Evolutionary conservation across 2,329 filamentous ascomycete species (phyloP).

Genomic region (Thelonectria blattea): DNA sequence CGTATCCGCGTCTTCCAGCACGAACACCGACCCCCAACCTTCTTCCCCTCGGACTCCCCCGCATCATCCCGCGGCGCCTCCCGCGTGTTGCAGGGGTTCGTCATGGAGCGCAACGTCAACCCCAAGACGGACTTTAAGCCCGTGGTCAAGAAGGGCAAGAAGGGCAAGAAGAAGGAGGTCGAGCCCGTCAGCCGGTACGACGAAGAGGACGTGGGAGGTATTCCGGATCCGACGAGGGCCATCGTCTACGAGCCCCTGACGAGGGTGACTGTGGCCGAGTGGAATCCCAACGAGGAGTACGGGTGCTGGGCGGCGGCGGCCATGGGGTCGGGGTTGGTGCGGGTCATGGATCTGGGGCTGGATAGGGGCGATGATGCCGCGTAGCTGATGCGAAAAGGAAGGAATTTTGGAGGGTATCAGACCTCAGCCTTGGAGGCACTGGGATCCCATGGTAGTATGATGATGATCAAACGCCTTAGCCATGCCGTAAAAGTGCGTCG

Average conservation of each 20-base stretch:
- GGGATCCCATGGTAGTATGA: constrained; percentile 65
- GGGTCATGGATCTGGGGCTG: constrained; percentile 69
- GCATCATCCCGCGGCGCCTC: constrained; percentile 51
- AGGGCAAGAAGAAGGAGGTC: constrained; percentile 45
- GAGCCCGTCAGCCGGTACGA: constrained; percentile 41
- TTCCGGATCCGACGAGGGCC: constrained; percentile 49
- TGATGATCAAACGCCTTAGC: constrained; percentile 85
- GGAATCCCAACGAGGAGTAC: constrained; percentile 72
- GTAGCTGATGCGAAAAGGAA: neutral
- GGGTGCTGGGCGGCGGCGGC: constrained; percentile 72
- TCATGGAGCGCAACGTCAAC: constrained; percentile 56
- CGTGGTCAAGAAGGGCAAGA: constrained; percentile 46
- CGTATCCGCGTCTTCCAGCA: constrained; percentile 57
- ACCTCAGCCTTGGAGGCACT: constrained; percentile 47
- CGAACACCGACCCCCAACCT: constrained; percentile 52
- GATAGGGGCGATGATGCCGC: constrained; percentile 39
- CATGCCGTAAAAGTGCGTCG: constrained; percentile 81
- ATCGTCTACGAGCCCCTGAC: constrained; percentile 68
- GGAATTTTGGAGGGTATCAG: neutral
- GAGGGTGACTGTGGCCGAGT: constrained; percentile 65
- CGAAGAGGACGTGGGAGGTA: constrained; percentile 41
- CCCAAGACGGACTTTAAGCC: constrained; percentile 49
- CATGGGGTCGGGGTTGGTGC: constrained; percentile 70
- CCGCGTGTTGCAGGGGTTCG: constrained; percentile 59
- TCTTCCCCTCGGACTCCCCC: constrained; percentile 39